Evolutionary conservation across 192 early-diverging fungal genomes (phyloP).

Genomic region (Linnemannia zychae): DNA sequence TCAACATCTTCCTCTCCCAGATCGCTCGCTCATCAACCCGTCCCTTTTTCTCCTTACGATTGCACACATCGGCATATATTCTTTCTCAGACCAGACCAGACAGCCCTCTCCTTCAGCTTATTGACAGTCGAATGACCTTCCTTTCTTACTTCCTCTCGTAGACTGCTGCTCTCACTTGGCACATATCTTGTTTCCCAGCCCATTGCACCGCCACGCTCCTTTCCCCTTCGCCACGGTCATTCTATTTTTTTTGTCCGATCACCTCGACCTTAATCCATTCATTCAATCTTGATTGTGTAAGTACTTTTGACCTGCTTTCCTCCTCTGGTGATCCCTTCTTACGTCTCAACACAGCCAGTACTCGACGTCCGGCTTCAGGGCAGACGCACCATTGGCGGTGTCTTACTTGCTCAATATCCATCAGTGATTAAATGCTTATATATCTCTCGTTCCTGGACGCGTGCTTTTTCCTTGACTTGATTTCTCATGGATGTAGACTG

Average conservation of each 20-base stretch:
- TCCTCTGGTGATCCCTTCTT: neutral
- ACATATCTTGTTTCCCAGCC: neutral
- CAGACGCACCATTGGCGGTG: neutral
- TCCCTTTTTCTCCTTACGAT: neutral
- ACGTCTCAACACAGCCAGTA: too few species aligned
- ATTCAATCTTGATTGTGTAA: neutral
- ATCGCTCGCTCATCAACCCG: neutral
- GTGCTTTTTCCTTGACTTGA: neutral
- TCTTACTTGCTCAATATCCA: neutral
- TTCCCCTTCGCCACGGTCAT: neutral
- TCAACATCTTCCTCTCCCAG: neutral
- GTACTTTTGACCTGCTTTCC: neutral
- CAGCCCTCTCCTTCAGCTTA: neutral
- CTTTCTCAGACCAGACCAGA: neutral
- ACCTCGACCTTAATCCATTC: neutral
- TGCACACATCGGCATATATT: neutral
- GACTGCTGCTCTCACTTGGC: neutral
- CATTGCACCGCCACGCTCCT: neutral
- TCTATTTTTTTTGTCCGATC: neutral
- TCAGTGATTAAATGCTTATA: neutral
- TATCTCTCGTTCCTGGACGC: neutral
- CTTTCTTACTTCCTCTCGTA: neutral
- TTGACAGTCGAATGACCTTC: constrained; percentile 6
- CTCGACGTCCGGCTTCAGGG: neutral
- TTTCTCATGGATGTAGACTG: neutral